Percentiles rank a stretch among this genome's conserved stretches.
Evolutionary conservation across 345 rosid genomes (phyloP).

Genomic region (Eucalyptus curtisii): DNA sequence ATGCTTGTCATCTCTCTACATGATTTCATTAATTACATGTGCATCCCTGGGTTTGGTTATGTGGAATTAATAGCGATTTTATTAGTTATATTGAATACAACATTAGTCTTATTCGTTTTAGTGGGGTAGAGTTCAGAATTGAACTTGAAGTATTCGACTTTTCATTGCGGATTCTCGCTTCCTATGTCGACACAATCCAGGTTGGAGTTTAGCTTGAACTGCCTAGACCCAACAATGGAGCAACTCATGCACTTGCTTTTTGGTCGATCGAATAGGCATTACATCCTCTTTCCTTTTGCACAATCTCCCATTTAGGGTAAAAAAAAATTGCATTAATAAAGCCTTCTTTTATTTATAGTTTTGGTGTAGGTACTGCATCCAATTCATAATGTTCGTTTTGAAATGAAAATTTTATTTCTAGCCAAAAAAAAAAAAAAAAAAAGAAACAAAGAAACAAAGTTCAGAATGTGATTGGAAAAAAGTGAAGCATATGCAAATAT

Average conservation of each 20-base stretch:
- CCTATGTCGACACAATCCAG: fast-evolving
- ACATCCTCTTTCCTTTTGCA: background rate
- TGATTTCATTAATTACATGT: background rate
- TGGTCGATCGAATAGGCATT: background rate
- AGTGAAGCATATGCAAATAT: background rate
- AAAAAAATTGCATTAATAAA: too few species aligned
- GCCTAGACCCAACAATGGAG: background rate
- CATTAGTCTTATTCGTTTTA: background rate
- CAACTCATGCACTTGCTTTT: background rate
- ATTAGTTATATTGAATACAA: background rate
- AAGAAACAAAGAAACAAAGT: fast-evolving
- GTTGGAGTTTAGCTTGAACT: background rate
- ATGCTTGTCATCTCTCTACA: constrained; percentile 6
- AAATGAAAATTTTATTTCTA: background rate
- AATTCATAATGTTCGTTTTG: background rate
- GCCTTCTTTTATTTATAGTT: too few species aligned
- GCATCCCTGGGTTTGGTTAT: background rate
- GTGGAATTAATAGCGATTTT: background rate
- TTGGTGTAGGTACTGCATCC: too few species aligned
- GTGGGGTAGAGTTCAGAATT: background rate
- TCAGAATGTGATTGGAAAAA: background rate
- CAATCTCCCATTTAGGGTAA: background rate
- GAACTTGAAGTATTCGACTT: background rate
- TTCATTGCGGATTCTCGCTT: background rate
- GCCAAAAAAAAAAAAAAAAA: too few species aligned